Conservation (phyloP, 169 alveolate species). For the Sarcocystis neurona region DNA sequence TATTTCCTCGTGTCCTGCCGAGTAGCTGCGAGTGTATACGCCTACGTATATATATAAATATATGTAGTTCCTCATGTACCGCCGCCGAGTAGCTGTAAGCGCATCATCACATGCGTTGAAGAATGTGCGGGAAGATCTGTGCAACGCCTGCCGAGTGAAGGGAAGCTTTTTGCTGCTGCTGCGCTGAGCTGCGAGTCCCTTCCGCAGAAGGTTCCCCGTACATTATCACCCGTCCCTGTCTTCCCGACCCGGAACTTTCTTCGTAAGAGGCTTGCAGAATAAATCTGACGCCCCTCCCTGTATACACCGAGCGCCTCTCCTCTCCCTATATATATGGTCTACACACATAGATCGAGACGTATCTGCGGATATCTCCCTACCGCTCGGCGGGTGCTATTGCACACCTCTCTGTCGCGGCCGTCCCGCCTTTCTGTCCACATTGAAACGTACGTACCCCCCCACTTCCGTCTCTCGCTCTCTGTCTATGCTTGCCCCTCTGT, state of each 20-base stretch:
- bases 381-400: too few relatives aligned
- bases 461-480: too few relatives aligned
- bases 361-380: too few relatives aligned
- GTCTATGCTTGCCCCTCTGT: too few relatives aligned
- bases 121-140: background rate
- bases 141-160: background rate
- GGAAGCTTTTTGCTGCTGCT: background rate
- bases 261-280: background rate
- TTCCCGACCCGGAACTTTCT: constrained; percentile 63
- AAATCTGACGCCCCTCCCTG: background rate
- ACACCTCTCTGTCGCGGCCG: too few relatives aligned
- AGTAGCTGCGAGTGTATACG: too few relatives aligned
- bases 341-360: too few relatives aligned
- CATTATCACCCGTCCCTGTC: constrained; percentile 56
- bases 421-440: too few relatives aligned
- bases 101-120: background rate
- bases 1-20: too few relatives aligned
- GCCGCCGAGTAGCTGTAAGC: background rate
- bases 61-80: background rate
- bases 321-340: too few relatives aligned
- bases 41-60: background rate
- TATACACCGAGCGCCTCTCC: too few relatives aligned
- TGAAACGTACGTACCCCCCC: too few relatives aligned
- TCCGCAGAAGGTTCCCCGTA: constrained; percentile 35
- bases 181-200: background rate